phyloP scores from a whole-genome alignment of 129 eudicot species.

The Rutidosis leptorrhynchoides region DNA sequence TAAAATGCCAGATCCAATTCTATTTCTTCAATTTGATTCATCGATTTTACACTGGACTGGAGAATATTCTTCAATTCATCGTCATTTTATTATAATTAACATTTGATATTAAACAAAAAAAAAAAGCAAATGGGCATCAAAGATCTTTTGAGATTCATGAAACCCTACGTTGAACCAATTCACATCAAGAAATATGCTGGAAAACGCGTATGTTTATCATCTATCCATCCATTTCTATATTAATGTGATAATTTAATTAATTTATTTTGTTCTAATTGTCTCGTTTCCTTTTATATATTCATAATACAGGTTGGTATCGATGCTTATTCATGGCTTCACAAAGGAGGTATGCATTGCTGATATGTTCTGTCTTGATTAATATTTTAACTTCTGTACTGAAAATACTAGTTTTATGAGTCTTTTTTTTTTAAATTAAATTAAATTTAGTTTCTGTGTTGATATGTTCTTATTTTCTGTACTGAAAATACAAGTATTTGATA shows the following conservation, averaged over 20 bases:
- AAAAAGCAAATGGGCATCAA: slow-evolving; percentile 72
- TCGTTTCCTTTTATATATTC: background rate
- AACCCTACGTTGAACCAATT: slow-evolving; percentile 72
- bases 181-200: slow-evolving; percentile 82
- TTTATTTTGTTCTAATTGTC: background rate
- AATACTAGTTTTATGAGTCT: background rate
- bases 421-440: too few relatives aligned
- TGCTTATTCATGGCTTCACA: slow-evolving; percentile 97
- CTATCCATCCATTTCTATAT: background rate
- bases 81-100: too few relatives aligned
- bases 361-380: background rate
- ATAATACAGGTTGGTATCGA: slow-evolving; percentile 79
- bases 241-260: background rate
- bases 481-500: background rate
- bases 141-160: slow-evolving; percentile 79
- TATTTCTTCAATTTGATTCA: background rate
- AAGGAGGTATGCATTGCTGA: slow-evolving; percentile 54
- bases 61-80: too few relatives aligned
- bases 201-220: slow-evolving; percentile 44
- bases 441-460: too few relatives aligned
- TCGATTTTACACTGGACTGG: background rate
- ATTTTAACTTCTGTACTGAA: too few relatives aligned
- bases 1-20: slow-evolving; percentile 10
- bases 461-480: background rate
- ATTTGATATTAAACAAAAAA: too few relatives aligned